Percentiles rank a stretch among this genome's conserved stretches.
phyloP scores from a whole-genome alignment of 495 filamentous ascomycete species.

The Platismatia glauca region DNA sequence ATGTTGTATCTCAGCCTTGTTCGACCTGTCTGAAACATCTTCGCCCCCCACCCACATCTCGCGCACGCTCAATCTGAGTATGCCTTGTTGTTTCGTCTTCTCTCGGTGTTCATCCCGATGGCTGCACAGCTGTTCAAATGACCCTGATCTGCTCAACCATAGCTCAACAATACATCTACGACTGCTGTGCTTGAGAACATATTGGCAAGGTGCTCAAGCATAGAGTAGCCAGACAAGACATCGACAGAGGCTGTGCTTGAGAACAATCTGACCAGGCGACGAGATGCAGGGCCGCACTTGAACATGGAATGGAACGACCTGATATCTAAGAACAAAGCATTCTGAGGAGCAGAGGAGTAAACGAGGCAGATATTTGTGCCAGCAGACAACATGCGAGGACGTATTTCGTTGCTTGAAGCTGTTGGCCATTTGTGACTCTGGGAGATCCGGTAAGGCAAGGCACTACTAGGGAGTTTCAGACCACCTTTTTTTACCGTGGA shows the following conservation, averaged over 20 bases:
- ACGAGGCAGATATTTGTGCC: background rate
- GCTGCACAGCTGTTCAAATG: background rate
- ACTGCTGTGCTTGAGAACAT: background rate
- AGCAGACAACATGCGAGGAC: background rate
- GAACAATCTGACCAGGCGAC: background rate
- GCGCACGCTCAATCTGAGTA: background rate
- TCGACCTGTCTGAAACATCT: background rate
- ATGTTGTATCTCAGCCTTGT: too few species aligned
- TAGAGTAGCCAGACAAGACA: background rate
- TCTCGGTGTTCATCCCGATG: background rate
- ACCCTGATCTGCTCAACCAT: background rate
- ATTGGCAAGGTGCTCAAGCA: background rate
- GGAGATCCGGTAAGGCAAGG: background rate
- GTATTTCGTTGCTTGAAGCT: too few species aligned
- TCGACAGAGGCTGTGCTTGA: background rate
- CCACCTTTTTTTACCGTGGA: too few species aligned
- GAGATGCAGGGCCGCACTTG: background rate
- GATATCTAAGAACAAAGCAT: background rate
- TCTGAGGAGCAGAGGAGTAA: background rate
- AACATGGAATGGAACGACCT: background rate
- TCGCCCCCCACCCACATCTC: background rate
- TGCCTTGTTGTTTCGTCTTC: background rate
- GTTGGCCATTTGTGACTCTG: background rate
- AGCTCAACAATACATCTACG: background rate
- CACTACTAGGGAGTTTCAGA: too few species aligned